phyloP scores from a whole-genome alignment of 2,329 filamentous ascomycete species.

The Acrodontium crateriforme region DNA sequence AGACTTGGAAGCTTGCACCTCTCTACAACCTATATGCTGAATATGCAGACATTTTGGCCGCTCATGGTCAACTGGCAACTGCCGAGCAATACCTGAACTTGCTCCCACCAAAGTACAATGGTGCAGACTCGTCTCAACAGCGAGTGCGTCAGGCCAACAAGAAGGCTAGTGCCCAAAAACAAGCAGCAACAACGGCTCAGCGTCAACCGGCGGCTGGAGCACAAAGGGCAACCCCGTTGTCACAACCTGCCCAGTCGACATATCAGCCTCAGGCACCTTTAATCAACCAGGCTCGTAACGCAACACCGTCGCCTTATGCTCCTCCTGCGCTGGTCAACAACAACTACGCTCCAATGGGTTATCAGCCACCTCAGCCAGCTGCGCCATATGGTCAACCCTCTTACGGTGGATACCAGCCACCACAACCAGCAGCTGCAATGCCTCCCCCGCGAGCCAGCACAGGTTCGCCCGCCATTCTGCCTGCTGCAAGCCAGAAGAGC shows the following conservation, averaged over 20 bases:
- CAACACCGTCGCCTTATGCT: constrained; percentile 24
- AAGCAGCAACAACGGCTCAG: constrained; percentile 27
- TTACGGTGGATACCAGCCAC: constrained; percentile 33
- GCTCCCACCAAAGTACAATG: constrained; percentile 67
- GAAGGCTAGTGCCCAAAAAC: constrained; percentile 14
- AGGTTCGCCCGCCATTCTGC: constrained; percentile 48
- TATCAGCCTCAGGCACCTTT: constrained; percentile 28
- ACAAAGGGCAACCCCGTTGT: constrained; percentile 13
- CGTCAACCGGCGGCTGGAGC: constrained; percentile 26
- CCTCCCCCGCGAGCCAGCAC: constrained; percentile 53
- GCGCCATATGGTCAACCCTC: constrained; percentile 20
- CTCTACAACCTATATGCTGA: constrained; percentile 94
- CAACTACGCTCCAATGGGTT: constrained; percentile 20
- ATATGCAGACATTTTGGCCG: constrained; percentile 88
- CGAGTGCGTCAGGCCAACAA: constrained; percentile 75
- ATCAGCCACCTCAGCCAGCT: constrained; percentile 33
- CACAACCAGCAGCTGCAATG: constrained; percentile 25
- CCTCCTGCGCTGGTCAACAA: constrained; percentile 24
- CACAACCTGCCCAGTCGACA: constrained; percentile 8
- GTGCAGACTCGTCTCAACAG: constrained; percentile 73
- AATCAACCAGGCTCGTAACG: constrained; percentile 20
- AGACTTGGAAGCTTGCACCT: constrained; percentile 76
- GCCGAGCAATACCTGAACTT: constrained; percentile 88
- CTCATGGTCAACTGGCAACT: constrained; percentile 71
- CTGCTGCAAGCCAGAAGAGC: constrained; percentile 56